Evolutionary conservation across 2,329 filamentous ascomycete genomes (phyloP).

Genomic region (Endothia cerciana): DNA sequence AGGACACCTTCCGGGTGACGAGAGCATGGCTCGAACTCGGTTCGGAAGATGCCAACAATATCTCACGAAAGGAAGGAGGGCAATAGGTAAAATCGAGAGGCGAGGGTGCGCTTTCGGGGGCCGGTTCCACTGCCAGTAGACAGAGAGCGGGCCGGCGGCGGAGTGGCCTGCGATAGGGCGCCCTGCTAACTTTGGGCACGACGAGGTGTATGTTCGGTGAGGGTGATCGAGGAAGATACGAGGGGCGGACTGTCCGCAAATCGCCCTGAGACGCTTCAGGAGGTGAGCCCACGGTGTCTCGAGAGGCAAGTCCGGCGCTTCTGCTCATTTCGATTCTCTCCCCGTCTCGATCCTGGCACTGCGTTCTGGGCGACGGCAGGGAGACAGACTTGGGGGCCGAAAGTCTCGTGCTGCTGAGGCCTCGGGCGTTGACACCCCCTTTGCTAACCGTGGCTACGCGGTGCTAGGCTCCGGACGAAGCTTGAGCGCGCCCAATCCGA

Average conservation of each 20-base stretch:
- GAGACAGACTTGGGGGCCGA: not conserved
- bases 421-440: not conserved
- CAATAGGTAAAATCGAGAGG: not conserved
- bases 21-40: not conserved
- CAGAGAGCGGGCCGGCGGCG: not conserved
- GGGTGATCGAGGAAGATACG: not conserved
- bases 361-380: not conserved
- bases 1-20: not conserved
- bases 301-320: not conserved
- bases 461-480: not conserved
- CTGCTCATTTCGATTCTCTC: not conserved
- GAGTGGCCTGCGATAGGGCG: not conserved
- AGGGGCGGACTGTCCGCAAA: not conserved
- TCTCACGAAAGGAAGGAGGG: too few species aligned
- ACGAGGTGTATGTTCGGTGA: not conserved
- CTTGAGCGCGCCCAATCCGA: not conserved
- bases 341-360: conserved; percentile 4
- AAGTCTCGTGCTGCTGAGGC: not conserved
- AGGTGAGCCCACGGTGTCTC: not conserved
- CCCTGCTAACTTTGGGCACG: not conserved
- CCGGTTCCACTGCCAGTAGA: not conserved
- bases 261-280: not conserved
- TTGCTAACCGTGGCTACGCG: not conserved
- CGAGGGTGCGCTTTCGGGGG: not conserved
- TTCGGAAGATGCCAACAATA: not conserved